phyloP scores from a whole-genome alignment of 768 basidiomycete genomes.

The Russula emetica region DNA sequence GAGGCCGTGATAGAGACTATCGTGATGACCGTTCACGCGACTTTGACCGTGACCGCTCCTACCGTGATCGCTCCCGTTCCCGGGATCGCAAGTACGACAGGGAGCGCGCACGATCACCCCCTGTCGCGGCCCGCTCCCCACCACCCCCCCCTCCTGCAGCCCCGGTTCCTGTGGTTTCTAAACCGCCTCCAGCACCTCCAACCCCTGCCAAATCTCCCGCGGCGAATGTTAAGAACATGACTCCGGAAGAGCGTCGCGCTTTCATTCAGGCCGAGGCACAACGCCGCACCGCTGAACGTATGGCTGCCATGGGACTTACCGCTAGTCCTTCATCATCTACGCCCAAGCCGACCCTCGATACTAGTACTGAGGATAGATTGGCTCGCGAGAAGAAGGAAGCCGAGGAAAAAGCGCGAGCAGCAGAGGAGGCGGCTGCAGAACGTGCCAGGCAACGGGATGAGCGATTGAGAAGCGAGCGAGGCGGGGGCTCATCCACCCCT shows the following conservation, averaged over 20 bases:
- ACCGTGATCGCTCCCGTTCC: constrained; percentile 30
- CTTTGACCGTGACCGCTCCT: constrained; percentile 42
- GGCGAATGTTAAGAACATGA: constrained; percentile 70
- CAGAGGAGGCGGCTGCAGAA: constrained; percentile 78
- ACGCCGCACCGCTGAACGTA: constrained; percentile 77
- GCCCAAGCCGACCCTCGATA: constrained; percentile 58
- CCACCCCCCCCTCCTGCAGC: constrained; percentile 46
- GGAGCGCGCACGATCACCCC: constrained; percentile 33
- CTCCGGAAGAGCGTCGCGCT: constrained; percentile 74
- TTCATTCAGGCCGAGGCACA: constrained; percentile 77
- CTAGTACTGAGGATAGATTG: constrained; percentile 77
- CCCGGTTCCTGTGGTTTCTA: constrained; percentile 38
- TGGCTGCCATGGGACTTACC: constrained; percentile 75
- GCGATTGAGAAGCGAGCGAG: constrained; percentile 71
- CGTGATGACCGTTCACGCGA: constrained; percentile 38
- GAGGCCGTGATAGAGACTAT: constrained; percentile 39
- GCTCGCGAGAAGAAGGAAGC: constrained; percentile 87
- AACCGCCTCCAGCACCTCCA: constrained; percentile 50
- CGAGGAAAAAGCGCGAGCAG: constrained; percentile 72
- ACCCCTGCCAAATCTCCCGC: constrained; percentile 55
- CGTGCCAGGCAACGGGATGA: constrained; percentile 69
- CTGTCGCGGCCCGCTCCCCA: constrained; percentile 43
- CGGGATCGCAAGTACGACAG: constrained; percentile 33
- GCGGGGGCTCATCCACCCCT: constrained; percentile 43
- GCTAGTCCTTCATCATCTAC: constrained; percentile 37